Percentiles rank a stretch among this genome's conserved stretches.
Evolutionary conservation across 176 grass and related monocot species (phyloP).

Genomic region (Cenchrus fungigraminus): DNA sequence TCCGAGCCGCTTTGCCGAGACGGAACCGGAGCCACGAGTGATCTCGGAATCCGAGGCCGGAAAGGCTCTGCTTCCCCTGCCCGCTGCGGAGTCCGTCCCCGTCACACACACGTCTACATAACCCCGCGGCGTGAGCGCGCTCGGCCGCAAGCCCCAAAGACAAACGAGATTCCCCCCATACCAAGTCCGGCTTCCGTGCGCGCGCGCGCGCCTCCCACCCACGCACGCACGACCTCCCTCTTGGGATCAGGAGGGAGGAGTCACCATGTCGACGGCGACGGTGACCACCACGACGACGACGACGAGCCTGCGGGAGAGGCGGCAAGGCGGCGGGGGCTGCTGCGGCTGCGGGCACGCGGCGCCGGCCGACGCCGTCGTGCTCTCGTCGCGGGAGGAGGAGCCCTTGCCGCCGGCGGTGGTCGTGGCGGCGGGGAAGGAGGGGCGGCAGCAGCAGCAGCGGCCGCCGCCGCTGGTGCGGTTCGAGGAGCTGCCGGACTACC

Average conservation of each 20-base stretch:
- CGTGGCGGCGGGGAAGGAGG: neutral
- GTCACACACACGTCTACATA: neutral
- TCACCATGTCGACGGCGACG: conserved; percentile 6
- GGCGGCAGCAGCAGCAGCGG: neutral
- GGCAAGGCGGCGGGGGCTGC: neutral
- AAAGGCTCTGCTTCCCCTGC: no score
- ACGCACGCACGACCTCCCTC: neutral
- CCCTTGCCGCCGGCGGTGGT: neutral
- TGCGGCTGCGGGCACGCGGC: neutral
- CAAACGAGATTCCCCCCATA: neutral
- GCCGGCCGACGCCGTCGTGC: neutral
- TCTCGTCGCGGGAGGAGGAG: neutral
- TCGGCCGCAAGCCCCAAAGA: neutral
- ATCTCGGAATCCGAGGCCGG: neutral
- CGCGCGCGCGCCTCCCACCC: neutral
- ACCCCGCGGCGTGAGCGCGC: neutral
- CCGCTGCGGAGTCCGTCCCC: no score
- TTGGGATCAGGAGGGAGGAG: neutral
- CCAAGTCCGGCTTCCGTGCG: neutral
- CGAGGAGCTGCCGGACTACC: conserved; percentile 90
- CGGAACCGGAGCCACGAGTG: neutral
- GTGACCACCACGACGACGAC: neutral
- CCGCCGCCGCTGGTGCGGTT: conserved; percentile 60
- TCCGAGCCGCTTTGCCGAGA: neutral
- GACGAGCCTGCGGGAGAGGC: neutral